These are phyloP conservation scores for Debaryomycetaceae sp. DNA, from an alignment of 1,139 yeast species.

Conservation along the genomic window DNA sequence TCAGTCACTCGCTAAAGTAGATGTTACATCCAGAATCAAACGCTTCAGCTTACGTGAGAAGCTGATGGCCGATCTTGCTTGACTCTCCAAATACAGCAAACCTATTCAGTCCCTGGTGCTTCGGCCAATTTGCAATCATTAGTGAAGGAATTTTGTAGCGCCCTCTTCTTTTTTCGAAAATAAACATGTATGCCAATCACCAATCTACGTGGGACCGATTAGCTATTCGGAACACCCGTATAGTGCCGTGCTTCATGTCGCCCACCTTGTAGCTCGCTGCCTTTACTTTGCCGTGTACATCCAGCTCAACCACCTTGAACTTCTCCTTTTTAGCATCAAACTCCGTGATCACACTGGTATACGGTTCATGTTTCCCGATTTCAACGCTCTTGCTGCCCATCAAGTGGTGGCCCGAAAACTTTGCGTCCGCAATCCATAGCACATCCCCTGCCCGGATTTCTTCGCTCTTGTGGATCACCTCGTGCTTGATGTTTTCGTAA, in stretches of 20 bases:
- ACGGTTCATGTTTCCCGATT: slow-evolving; percentile 28
- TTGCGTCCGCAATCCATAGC: slow-evolving; percentile 62
- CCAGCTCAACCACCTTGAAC: slow-evolving; percentile 61
- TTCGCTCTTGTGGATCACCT: slow-evolving; percentile 46
- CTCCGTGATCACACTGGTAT: slow-evolving; percentile 41
- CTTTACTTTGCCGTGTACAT: slow-evolving; percentile 41
- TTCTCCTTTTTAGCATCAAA: slow-evolving; percentile 70
- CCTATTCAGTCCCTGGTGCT: too few relatives aligned
- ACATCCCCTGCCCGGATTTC: slow-evolving; percentile 79
- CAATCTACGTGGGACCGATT: slow-evolving; percentile 57
- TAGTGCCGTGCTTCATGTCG: slow-evolving; percentile 70
- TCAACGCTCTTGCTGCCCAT: slow-evolving; percentile 22
- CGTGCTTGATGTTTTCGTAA: slow-evolving; percentile 50
- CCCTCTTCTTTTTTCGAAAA: too few relatives aligned
- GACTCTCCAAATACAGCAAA: too few relatives aligned
- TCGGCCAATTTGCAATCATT: too few relatives aligned
- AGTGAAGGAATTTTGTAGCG: too few relatives aligned
- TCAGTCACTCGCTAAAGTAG: too few relatives aligned
- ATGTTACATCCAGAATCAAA: too few relatives aligned
- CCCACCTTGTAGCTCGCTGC: slow-evolving; percentile 55
- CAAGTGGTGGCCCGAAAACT: slow-evolving; percentile 59
- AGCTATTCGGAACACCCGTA: slow-evolving; percentile 63
- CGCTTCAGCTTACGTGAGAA: too few relatives aligned
- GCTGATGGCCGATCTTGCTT: too few relatives aligned
- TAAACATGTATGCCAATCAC: slow-evolving; percentile 13